These are phyloP conservation scores for Boletus rubescentipes DNA, from an alignment of 768 basidiomycete genomes.

Conservation along the genomic window DNA sequence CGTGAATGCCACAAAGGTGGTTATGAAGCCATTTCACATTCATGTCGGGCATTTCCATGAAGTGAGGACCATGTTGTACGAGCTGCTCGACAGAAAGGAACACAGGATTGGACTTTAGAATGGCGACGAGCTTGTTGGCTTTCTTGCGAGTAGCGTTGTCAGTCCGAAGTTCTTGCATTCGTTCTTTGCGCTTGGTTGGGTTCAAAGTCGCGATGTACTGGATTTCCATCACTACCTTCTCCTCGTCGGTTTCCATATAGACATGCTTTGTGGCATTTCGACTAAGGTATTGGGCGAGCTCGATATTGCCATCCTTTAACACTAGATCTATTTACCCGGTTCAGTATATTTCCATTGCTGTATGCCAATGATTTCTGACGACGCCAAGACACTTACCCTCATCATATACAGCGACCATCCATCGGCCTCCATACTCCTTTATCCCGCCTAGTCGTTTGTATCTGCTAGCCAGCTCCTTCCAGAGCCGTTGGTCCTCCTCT, in stretches of 20 bases:
- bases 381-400: too few species aligned
- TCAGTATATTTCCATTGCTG: too few species aligned
- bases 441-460: too few species aligned
- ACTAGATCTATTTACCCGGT: too few species aligned
- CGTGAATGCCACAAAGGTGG: not conserved
- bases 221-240: constrained; percentile 7
- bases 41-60: not conserved
- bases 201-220: too few species aligned
- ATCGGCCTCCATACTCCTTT: too few species aligned
- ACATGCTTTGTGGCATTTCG: constrained; percentile 8
- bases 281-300: constrained; percentile 8
- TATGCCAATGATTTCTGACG: too few species aligned
- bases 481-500: too few species aligned
- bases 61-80: not conserved
- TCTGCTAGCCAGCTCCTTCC: too few species aligned
- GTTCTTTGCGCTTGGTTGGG: too few species aligned
- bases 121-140: not conserved
- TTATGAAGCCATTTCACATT: not conserved
- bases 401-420: not conserved
- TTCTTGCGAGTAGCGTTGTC: not conserved
- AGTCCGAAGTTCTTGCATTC: not conserved
- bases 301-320: too few species aligned
- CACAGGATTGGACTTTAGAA: not conserved
- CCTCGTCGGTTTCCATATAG: constrained; percentile 13
- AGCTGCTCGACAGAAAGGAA: not conserved